Conservation (phyloP, 352 stramenopile genomes). For the Pythium monospermum region DNA sequence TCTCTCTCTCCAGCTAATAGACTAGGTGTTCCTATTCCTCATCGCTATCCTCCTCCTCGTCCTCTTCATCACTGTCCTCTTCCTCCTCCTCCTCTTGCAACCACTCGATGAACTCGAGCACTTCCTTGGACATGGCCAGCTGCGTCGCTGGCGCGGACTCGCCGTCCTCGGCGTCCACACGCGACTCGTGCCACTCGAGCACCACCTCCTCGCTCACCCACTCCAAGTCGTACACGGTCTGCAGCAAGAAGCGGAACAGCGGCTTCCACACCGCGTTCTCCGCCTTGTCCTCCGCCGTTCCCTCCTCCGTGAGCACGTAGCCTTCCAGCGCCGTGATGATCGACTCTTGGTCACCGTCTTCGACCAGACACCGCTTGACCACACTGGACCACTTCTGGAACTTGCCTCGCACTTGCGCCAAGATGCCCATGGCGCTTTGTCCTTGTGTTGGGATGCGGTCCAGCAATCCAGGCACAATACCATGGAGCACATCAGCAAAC, state of each 20-base stretch:
- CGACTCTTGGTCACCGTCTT: slow-evolving; percentile 60
- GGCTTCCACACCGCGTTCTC: slow-evolving; percentile 39
- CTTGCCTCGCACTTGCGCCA: slow-evolving; percentile 77
- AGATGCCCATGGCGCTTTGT: slow-evolving; percentile 55
- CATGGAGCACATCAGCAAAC: slow-evolving; percentile 73
- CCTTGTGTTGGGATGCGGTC: slow-evolving; percentile 54
- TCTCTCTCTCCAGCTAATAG: background rate
- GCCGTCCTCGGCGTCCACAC: slow-evolving; percentile 11
- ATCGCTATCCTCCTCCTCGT: slow-evolving; percentile 24
- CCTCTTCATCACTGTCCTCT: slow-evolving; percentile 35
- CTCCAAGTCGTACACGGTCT: slow-evolving; percentile 92
- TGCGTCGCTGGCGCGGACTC: slow-evolving; percentile 21
- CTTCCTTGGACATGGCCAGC: slow-evolving; percentile 66
- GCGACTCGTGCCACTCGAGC: slow-evolving; percentile 77
- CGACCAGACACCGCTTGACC: slow-evolving; percentile 87
- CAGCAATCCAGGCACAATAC: slow-evolving; percentile 67
- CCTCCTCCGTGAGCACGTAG: slow-evolving; percentile 43
- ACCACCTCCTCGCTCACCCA: slow-evolving; percentile 92
- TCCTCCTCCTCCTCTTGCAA: slow-evolving; percentile 71
- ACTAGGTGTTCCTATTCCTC: background rate
- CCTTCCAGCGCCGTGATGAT: slow-evolving; percentile 54
- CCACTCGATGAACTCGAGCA: slow-evolving; percentile 94
- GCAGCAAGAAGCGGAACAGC: slow-evolving; percentile 91
- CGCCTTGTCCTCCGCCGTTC: too few species aligned
- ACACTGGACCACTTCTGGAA: slow-evolving; percentile 89